Evolutionary conservation across 176 grass and related monocot species (phyloP).

Genomic region (Paspalum vaginatum): DNA sequence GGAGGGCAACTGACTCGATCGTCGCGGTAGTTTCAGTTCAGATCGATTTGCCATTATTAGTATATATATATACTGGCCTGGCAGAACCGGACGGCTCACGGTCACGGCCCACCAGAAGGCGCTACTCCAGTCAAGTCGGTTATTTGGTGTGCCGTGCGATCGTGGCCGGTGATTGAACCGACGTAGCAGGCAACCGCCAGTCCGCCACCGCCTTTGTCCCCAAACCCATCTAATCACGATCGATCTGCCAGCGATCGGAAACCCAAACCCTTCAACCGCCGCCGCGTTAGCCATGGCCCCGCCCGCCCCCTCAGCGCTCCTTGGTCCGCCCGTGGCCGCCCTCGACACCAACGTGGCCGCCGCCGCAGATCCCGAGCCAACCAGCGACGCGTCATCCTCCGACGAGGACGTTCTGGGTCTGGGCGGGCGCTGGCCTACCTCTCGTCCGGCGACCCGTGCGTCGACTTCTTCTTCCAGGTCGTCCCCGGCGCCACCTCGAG

Average conservation of each 20-base stretch:
- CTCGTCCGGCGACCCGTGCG: slow-evolving; percentile 12
- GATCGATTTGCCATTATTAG: neutral
- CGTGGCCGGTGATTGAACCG: too few relatives aligned
- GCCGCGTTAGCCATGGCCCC: neutral
- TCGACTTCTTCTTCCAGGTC: slow-evolving; percentile 52
- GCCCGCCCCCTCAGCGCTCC: neutral
- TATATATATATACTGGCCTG: neutral
- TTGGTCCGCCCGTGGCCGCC: neutral
- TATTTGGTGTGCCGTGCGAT: too few relatives aligned
- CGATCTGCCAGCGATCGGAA: neutral
- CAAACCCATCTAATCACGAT: neutral
- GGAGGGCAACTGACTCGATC: neutral
- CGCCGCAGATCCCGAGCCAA: neutral
- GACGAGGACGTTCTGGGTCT: neutral
- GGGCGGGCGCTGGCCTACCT: neutral
- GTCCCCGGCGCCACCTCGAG: slow-evolving; percentile 15
- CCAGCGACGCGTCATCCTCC: neutral
- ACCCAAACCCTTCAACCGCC: neutral
- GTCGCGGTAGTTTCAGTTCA: neutral
- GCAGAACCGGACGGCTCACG: neutral
- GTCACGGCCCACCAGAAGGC: neutral
- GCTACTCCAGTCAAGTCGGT: neutral
- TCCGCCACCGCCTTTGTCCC: neutral
- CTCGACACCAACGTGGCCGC: neutral
- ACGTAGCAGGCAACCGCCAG: neutral